A percentile compares a stretch with the other conserved stretches of the same genome.
Conservation (phyloP, 257 asterid species). For the Gentiana macrophylla region DNA sequence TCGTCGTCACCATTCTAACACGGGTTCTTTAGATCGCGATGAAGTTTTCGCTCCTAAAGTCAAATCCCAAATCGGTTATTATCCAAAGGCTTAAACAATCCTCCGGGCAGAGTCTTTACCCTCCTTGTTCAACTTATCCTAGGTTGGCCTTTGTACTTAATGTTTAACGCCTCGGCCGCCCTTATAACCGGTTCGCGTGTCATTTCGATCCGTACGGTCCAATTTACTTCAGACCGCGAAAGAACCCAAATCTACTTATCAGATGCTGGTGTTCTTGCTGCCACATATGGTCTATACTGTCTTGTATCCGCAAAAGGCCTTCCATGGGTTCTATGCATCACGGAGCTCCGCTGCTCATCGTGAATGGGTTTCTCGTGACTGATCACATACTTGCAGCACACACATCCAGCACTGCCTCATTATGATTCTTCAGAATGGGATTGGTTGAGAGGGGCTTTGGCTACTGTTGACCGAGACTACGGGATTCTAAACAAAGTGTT, state of each 20-base stretch:
- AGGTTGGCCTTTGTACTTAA: constrained; percentile 75
- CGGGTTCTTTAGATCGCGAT: constrained; percentile 68
- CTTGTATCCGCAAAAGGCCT: constrained; percentile 49
- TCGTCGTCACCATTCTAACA: constrained; percentile 50
- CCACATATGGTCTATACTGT: constrained; percentile 34
- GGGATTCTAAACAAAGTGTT: constrained; percentile 64
- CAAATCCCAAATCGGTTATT: constrained; percentile 33
- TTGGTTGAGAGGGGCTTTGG: constrained; percentile 73
- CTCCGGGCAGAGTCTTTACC: constrained; percentile 42
- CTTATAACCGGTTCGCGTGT: constrained; percentile 66
- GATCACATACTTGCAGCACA: constrained; percentile 77
- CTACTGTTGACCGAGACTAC: constrained; percentile 68
- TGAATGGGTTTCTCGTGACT: constrained; percentile 68
- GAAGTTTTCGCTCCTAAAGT: constrained; percentile 68
- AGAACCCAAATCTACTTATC: constrained; percentile 55
- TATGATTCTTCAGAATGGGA: constrained; percentile 82
- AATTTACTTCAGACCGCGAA: constrained; percentile 59
- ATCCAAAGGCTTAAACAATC: constrained; percentile 50
- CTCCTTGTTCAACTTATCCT: constrained; percentile 46
- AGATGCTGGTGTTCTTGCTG: constrained; percentile 47
- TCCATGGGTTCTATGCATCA: constrained; percentile 46
- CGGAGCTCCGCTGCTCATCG: constrained; percentile 55
- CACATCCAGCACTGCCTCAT: constrained; percentile 72
- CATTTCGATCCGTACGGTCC: constrained; percentile 67
- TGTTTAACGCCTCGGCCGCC: constrained; percentile 71